These are phyloP conservation scores for Zhuliangozyma blackwelliae DNA, from an alignment of 1,139 yeast species.

Conservation along the genomic window DNA sequence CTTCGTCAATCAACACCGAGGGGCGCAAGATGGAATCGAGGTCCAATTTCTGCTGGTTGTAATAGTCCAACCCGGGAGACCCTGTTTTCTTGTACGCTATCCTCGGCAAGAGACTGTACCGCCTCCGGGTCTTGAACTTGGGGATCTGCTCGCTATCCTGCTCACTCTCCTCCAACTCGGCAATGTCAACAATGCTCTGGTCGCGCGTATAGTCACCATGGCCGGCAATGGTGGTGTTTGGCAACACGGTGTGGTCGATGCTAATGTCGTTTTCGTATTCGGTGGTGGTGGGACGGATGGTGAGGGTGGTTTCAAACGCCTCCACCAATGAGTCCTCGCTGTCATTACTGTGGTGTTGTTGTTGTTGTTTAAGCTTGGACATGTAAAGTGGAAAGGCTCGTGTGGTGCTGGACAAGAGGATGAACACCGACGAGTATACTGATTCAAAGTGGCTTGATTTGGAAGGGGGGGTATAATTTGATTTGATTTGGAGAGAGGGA, in stretches of 20 bases:
- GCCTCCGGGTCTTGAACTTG: constrained; percentile 30
- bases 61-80: constrained; percentile 14
- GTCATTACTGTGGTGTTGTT: constrained; percentile 24
- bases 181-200: constrained; percentile 30
- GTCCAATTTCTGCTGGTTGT: constrained; percentile 13
- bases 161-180: constrained; percentile 34
- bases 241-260: constrained; percentile 40
- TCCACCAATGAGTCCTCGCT: constrained; percentile 46
- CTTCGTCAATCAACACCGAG: constrained; percentile 30
- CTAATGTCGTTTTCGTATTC: constrained; percentile 40
- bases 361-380: constrained; percentile 13
- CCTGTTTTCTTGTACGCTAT: constrained; percentile 1
- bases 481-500: no score
- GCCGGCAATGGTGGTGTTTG: constrained; percentile 20
- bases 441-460: no score
- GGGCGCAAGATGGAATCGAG: constrained; percentile 27
- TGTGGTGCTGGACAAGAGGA: no score
- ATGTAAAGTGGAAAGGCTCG: no score
- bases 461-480: no score
- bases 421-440: no score
- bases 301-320: constrained; percentile 46
- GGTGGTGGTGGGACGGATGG: constrained; percentile 38
- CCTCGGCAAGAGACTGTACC: constrained; percentile 27
- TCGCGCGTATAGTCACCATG: constrained; percentile 22
- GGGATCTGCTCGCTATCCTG: constrained; percentile 32